These are phyloP conservation scores for Colletotrichum abscissum DNA, from an alignment of 2,329 filamentous ascomycete species.

Conservation along the genomic window DNA sequence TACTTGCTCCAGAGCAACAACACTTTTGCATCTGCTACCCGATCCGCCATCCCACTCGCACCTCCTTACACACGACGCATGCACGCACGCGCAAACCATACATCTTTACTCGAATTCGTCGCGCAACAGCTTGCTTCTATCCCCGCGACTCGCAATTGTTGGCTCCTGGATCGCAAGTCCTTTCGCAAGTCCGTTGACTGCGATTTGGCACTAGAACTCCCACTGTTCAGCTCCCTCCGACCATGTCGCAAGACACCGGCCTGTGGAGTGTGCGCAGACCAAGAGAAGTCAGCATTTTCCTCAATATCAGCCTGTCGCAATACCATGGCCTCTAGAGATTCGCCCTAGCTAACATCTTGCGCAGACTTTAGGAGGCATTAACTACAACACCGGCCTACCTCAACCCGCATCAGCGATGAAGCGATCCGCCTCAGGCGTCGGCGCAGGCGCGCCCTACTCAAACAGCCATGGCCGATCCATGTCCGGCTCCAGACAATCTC, in stretches of 20 bases:
- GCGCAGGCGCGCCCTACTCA: slow-evolving; percentile 73
- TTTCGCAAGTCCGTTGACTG: slow-evolving; percentile 5
- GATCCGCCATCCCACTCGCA: slow-evolving; percentile 1
- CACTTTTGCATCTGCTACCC: neutral
- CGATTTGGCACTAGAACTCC: slow-evolving; percentile 6
- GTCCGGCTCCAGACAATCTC: slow-evolving; percentile 86
- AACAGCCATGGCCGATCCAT: slow-evolving; percentile 81
- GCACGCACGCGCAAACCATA: neutral
- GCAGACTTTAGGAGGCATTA: slow-evolving; percentile 88
- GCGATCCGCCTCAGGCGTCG: slow-evolving; percentile 83
- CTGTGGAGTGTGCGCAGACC: slow-evolving; percentile 93
- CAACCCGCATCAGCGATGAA: slow-evolving; percentile 95
- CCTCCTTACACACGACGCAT: slow-evolving; percentile 11
- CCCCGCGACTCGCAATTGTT: too few species aligned
- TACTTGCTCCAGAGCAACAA: slow-evolving; percentile 56
- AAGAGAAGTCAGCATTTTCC: slow-evolving; percentile 76
- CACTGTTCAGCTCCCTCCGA: slow-evolving; percentile 39
- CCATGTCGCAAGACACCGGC: slow-evolving; percentile 88
- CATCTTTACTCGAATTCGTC: neutral
- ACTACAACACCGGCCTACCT: slow-evolving; percentile 85
- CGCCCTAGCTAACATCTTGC: slow-evolving; percentile 19
- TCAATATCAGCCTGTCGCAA: neutral
- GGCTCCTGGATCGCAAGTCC: neutral
- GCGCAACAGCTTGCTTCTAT: neutral
- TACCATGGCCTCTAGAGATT: neutral